Base-by-base conservation (phyloP, 495 filamentous ascomycete species). In the Platismatia glauca region DNA sequence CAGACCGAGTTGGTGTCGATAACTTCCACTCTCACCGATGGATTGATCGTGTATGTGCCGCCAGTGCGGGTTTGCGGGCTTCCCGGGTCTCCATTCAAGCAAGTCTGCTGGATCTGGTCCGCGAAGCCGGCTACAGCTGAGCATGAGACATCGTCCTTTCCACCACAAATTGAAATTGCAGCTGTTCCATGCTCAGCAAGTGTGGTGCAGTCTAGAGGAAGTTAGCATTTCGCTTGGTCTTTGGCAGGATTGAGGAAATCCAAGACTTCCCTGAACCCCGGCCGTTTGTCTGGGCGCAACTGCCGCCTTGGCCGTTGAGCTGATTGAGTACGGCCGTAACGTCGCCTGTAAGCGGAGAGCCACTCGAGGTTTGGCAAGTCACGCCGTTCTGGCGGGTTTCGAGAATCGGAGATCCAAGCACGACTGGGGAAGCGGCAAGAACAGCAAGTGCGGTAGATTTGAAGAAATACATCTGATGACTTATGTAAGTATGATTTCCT, bases 61-160 rank as follows among this genome's bases (percentile, higher is more conserved):
- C 57, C 57, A 6, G 37, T 44, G 2, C n/a, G n/a, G n/a, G n/a
- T n/a, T n/a, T n/a, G n/a, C n/a, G n/a, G n/a, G n/a, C n/a, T n/a
- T n/a, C n/a, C n/a, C n/a, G 37, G 57, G 29, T 44, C 27, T 27
- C 57, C 57, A 13, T 44, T 44, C 39, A 59, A 59, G 39, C 57
- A 59, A 29, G 37, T 59, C 35, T 59, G 57, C n/a, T 59, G 57
- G 22, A 59, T 59, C 57, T 59, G 34, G 29, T 20, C 24, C n/a
- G 57, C 57, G 35, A 16, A 44, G 22, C 22, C 35, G 35, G 57
- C 57, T 7, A 44, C 57, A 24, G 8, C 37, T 43, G 57, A 4
- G 57, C 57, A 59, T 44, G 57, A 41, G 22, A 24, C 5, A n/a
- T 24, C 20, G 13, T 22, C 13, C 16, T 27, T 24, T 12, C 27